phyloP scores from a whole-genome alignment of 2,329 filamentous ascomycete genomes.

The Elsinoe australis region DNA sequence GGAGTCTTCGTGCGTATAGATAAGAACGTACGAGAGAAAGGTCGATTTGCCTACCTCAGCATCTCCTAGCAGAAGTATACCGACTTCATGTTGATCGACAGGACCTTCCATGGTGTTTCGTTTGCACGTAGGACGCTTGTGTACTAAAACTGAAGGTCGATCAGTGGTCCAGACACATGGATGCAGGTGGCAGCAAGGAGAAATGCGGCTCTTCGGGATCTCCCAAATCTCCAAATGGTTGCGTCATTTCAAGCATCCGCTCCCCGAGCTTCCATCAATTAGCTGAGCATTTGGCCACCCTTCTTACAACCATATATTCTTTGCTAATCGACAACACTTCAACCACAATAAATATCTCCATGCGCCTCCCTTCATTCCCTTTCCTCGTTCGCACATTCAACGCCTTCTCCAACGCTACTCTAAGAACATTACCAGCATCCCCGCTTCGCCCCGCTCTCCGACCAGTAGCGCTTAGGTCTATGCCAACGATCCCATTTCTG shows the following conservation, averaged over 20 bases:
- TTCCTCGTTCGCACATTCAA: constrained; percentile 44
- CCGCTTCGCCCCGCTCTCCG: constrained; percentile 32
- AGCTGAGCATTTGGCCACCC: neutral
- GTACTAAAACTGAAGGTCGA: no score
- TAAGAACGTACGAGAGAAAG: constrained; percentile 50
- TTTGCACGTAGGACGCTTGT: no score
- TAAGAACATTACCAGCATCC: constrained; percentile 27
- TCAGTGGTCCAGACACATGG: no score
- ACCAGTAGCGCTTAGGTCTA: constrained; percentile 48
- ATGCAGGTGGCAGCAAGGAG: no score
- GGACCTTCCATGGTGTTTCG: no score
- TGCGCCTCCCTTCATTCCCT: constrained; percentile 45
- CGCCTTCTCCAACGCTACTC: constrained; percentile 40
- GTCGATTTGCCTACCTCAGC: constrained; percentile 54
- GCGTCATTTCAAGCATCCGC: constrained; percentile 8
- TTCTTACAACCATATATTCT: no score
- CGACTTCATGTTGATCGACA: constrained; percentile 33
- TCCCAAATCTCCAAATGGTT: neutral
- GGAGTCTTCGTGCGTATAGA: neutral
- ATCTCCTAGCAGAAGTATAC: constrained; percentile 52
- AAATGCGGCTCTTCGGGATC: no score
- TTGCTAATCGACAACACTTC: neutral
- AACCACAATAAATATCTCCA: constrained; percentile 24
- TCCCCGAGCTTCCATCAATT: constrained; percentile 13
- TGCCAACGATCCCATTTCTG: constrained; percentile 72